Conservation (phyloP, 2,329 filamentous ascomycete species). For the Dactylonectria macrodidyma region DNA sequence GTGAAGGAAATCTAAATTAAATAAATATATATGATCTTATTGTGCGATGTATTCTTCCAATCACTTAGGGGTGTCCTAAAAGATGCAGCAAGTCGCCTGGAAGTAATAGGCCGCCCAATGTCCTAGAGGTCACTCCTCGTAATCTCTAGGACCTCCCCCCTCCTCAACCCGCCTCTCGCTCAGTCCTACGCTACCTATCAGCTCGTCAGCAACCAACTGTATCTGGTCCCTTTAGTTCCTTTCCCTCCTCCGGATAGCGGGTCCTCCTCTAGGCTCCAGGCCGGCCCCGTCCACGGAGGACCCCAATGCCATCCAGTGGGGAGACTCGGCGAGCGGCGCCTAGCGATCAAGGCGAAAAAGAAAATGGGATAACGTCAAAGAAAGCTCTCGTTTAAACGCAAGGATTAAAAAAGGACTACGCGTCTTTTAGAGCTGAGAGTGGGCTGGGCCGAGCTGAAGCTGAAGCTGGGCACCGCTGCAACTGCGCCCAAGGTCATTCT, state of each 20-base stretch:
- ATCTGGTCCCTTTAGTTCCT: background rate
- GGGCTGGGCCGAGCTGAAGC: background rate
- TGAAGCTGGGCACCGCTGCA: background rate
- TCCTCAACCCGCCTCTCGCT: background rate
- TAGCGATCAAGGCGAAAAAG: conserved; percentile 9
- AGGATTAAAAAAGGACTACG: background rate
- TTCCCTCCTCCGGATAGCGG: conserved; percentile 10
- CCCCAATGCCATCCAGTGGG: conserved; percentile 1
- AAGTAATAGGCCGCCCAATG: background rate
- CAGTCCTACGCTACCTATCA: conserved; percentile 28
- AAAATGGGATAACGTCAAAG: background rate
- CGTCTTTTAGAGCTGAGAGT: conserved; percentile 1
- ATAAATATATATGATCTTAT: too few species aligned
- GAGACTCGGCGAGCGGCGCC: conserved; percentile 28
- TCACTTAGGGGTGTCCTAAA: background rate
- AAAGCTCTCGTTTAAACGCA: background rate
- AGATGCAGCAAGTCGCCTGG: background rate
- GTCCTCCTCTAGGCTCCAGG: conserved; percentile 19
- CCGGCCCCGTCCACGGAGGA: conserved; percentile 30
- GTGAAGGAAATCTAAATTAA: too few species aligned
- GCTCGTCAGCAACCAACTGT: background rate
- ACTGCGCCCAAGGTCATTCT: background rate
- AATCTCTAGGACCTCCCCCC: background rate
- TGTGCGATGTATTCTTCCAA: too few species aligned
- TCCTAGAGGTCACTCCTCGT: background rate